phyloP scores from a whole-genome alignment of 1,284 basidiomycete species.

The Calocybe gambosa region DNA sequence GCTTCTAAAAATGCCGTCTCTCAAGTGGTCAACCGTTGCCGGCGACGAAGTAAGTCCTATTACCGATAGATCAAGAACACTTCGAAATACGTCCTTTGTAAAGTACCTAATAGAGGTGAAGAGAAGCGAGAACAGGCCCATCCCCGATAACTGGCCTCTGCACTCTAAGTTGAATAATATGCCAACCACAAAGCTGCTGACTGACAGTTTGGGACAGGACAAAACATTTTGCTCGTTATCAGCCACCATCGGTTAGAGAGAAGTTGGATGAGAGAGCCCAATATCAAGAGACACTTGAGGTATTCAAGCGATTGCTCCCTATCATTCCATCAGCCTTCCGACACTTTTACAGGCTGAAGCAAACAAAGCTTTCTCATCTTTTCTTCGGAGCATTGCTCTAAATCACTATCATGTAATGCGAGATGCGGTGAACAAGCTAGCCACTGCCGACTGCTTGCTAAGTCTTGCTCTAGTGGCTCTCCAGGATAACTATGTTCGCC shows the following conservation, averaged over 20 bases:
- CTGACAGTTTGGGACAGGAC: slow-evolving; percentile 47
- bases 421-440: slow-evolving; percentile 72
- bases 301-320: slow-evolving; percentile 12
- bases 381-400: slow-evolving; percentile 63
- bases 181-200: background rate
- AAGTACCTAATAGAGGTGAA: slow-evolving; percentile 79
- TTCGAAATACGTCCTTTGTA: background rate
- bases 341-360: slow-evolving; percentile 43
- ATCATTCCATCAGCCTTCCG: background rate
- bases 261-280: slow-evolving; percentile 74
- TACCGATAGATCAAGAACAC: background rate
- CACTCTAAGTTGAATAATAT: slow-evolving; percentile 59
- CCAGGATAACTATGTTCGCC: slow-evolving; percentile 70
- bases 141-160: slow-evolving; percentile 78
- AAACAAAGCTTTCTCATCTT: slow-evolving; percentile 59
- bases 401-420: slow-evolving; percentile 68
- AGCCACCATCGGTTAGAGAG: slow-evolving; percentile 65
- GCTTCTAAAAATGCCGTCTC: slow-evolving; percentile 63
- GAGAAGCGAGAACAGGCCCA: slow-evolving; percentile 62
- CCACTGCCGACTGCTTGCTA: slow-evolving; percentile 73
- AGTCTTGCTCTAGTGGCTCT: slow-evolving; percentile 68
- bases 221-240: slow-evolving; percentile 73
- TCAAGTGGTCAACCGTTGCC: slow-evolving; percentile 68
- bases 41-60: slow-evolving; percentile 58
- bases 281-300: slow-evolving; percentile 69